These are phyloP conservation scores for Polyplosphaeria fusca DNA, from an alignment of 495 filamentous ascomycete species.

Conservation along the genomic window DNA sequence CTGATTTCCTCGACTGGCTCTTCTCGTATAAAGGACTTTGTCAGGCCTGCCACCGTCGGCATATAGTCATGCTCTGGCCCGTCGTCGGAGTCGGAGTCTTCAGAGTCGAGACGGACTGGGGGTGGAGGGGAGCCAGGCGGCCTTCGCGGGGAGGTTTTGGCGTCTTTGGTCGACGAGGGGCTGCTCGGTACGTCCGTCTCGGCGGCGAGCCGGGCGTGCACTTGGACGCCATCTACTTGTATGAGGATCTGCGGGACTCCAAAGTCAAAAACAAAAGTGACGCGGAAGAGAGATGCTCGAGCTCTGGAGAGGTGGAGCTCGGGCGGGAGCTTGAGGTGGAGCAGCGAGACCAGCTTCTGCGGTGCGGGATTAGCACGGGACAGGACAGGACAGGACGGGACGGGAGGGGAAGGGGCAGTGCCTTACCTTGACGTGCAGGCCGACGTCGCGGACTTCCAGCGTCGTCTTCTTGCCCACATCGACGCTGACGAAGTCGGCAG, in stretches of 20 bases:
- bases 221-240: constrained; percentile 73
- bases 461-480: constrained; percentile 71
- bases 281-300: constrained; percentile 62
- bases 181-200: constrained; percentile 11
- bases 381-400: constrained; percentile 1
- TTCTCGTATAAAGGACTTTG: constrained; percentile 79
- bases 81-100: constrained; percentile 29
- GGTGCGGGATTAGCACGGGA: no score
- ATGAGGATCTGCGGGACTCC: constrained; percentile 73
- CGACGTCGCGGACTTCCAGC: constrained; percentile 78
- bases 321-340: constrained; percentile 60
- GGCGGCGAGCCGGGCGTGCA: constrained; percentile 50
- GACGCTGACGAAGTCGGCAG: constrained; percentile 59
- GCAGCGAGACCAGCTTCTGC: constrained; percentile 71
- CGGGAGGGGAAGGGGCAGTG: no score
- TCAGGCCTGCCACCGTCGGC: constrained; percentile 77
- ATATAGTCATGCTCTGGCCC: constrained; percentile 48
- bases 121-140: neutral
- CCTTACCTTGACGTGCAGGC: constrained; percentile 67
- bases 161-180: constrained; percentile 8
- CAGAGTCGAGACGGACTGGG: constrained; percentile 3
- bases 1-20: constrained; percentile 72
- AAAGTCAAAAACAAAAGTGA: constrained; percentile 79
- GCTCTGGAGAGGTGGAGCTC: constrained; percentile 67
- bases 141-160: neutral